These are phyloP conservation scores for Gentiana macrophylla DNA, from an alignment of 257 asterid genomes.

Conservation along the genomic window DNA sequence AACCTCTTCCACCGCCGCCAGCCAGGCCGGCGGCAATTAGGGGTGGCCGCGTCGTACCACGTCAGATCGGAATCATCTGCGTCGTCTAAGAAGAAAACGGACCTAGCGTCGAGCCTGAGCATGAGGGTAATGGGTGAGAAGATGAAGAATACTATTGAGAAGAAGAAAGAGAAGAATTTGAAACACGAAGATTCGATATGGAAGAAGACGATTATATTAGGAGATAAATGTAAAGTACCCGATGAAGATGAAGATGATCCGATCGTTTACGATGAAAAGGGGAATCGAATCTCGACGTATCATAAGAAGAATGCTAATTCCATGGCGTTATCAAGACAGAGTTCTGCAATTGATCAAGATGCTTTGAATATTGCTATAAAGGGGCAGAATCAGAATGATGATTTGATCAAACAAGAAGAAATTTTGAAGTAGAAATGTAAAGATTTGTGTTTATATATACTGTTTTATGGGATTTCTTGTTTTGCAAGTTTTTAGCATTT, in stretches of 20 bases:
- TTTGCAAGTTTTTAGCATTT: no score
- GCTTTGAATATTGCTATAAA: background rate
- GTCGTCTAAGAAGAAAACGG: slow-evolving; percentile 7
- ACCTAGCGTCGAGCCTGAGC: slow-evolving; percentile 41
- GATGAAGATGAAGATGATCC: slow-evolving; percentile 36
- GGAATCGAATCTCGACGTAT: slow-evolving; percentile 44
- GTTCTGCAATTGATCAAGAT: slow-evolving; percentile 8
- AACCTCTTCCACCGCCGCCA: slow-evolving; percentile 19
- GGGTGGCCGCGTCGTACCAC: slow-evolving; percentile 16
- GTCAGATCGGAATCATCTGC: slow-evolving; percentile 25
- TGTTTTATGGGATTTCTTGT: no score
- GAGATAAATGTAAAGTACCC: slow-evolving; percentile 72
- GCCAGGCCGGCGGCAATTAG: slow-evolving; percentile 18
- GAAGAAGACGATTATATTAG: slow-evolving; percentile 83
- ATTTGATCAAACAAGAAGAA: no score
- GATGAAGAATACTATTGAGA: slow-evolving; percentile 4
- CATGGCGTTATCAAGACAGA: slow-evolving; percentile 14
- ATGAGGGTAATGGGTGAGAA: slow-evolving; percentile 26
- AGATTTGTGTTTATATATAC: no score
- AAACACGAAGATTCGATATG: slow-evolving; percentile 75
- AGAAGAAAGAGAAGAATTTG: slow-evolving; percentile 26
- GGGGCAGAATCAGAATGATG: no score
- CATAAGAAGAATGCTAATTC: slow-evolving; percentile 28
- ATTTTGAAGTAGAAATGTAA: no score
- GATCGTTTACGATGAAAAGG: slow-evolving; percentile 54